A percentile compares a stretch with the other conserved stretches of the same genome.
Evolutionary conservation across 352 stramenopile genomes (phyloP).

Genomic region (Peronospora belbahrii): DNA sequence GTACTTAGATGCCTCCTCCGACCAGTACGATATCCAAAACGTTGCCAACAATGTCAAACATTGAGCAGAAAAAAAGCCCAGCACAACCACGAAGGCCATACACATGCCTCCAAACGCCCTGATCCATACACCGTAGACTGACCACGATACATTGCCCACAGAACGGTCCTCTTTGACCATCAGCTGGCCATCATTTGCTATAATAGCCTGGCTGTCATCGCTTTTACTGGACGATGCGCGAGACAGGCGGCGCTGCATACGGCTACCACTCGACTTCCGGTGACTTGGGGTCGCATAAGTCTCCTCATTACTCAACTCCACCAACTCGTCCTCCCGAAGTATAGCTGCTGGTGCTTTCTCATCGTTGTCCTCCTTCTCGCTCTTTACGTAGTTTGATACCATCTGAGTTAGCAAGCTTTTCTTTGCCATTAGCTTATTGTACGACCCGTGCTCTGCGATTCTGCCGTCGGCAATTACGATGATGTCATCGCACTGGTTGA

Average conservation of each 20-base stretch:
- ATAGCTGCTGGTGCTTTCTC: constrained; percentile 36
- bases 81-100: constrained; percentile 35
- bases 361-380: constrained; percentile 47
- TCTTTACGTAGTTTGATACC: constrained; percentile 62
- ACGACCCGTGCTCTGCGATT: constrained; percentile 67
- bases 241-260: constrained; percentile 33
- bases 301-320: constrained; percentile 32
- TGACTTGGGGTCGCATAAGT: constrained; percentile 28
- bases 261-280: constrained; percentile 21
- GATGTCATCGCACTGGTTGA: constrained; percentile 54
- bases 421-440: constrained; percentile 60
- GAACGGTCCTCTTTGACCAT: constrained; percentile 71
- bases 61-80: constrained; percentile 39
- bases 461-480: constrained; percentile 46
- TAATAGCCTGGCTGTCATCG: constrained; percentile 30
- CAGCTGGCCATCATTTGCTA: constrained; percentile 34
- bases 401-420: too few relatives aligned
- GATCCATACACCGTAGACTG: constrained; percentile 66
- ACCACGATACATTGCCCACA: constrained; percentile 56
- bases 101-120: constrained; percentile 50
- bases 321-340: constrained; percentile 29
- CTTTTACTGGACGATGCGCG: constrained; percentile 50
- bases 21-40: constrained; percentile 48
- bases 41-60: constrained; percentile 54
- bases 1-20: constrained; percentile 22